Evolutionary conservation across 768 basidiomycete genomes (phyloP).

Genomic region (Rickenella mellea): DNA sequence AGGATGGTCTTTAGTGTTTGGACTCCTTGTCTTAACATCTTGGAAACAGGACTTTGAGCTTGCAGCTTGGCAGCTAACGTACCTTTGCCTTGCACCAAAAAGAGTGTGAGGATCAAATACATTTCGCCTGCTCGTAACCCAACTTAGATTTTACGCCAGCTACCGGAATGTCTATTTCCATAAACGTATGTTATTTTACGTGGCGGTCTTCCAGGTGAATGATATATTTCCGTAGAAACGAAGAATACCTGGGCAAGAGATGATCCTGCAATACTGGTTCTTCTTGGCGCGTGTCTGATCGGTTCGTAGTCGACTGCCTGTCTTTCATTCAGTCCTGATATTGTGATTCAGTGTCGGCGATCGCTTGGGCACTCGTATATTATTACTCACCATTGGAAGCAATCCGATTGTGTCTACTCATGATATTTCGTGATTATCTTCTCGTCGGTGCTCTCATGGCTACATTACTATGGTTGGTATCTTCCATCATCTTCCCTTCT

Average conservation of each 20-base stretch:
- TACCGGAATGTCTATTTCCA: conserved; percentile 98
- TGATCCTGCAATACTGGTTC: conserved; percentile 89
- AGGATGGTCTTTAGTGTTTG: conserved; percentile 11
- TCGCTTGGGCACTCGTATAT: conserved; percentile 84
- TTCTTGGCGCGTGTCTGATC: conserved; percentile 70
- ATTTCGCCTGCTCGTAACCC: conserved; percentile 3
- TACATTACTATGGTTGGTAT: conserved; percentile 62
- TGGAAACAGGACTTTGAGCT: conserved; percentile 84
- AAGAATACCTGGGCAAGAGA: conserved; percentile 98
- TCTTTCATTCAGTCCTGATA: background rate
- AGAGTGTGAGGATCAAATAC: conserved; percentile 59
- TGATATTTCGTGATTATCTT: conserved; percentile 87
- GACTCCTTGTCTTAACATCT: background rate
- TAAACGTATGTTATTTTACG: conserved; percentile 54
- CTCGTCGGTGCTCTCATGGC: conserved; percentile 66
- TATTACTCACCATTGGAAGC: conserved; percentile 47
- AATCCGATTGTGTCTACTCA: conserved; percentile 59
- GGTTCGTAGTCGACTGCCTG: conserved; percentile 31
- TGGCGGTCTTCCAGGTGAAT: background rate
- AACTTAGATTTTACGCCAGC: conserved; percentile 27
- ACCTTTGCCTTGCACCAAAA: conserved; percentile 84
- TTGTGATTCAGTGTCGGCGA: conserved; percentile 51
- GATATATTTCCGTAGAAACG: conserved; percentile 52
- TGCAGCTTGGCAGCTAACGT: conserved; percentile 92
- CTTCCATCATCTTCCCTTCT: background rate